Evolutionary conservation across 1,139 yeast genomes (phyloP).

Genomic region (Nadsonia commutata): DNA sequence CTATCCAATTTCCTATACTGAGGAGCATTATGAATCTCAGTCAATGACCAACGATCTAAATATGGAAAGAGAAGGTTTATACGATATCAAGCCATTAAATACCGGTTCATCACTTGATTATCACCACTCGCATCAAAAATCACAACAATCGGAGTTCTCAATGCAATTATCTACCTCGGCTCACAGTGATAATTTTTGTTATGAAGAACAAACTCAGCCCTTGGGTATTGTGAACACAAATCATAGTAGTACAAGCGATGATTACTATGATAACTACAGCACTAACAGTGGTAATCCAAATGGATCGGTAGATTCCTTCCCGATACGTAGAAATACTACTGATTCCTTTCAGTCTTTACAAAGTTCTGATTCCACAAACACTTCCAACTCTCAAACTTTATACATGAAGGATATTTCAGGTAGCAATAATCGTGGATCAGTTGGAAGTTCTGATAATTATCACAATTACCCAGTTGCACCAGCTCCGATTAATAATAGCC

Average conservation of each 20-base stretch:
- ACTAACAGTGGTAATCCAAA: not conserved
- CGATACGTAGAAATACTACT: not conserved
- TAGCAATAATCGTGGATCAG: not conserved
- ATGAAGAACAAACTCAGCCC: not conserved
- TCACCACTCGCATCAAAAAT: not conserved
- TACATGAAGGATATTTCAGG: not conserved
- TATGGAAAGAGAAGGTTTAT: not conserved
- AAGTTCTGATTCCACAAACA: not conserved
- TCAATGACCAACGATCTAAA: too few species aligned
- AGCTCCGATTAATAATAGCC: not conserved
- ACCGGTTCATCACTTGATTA: not conserved
- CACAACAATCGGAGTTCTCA: not conserved
- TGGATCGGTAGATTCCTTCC: not conserved
- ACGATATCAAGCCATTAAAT: not conserved
- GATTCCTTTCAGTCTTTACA: not conserved
- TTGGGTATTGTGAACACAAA: not conserved
- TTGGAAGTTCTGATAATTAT: not conserved
- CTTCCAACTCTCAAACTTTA: not conserved
- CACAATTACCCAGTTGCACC: not conserved
- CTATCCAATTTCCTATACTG: too few species aligned
- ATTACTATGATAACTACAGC: not conserved
- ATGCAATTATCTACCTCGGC: not conserved
- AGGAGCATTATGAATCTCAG: too few species aligned
- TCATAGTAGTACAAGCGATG: not conserved
- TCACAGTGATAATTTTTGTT: not conserved